These are phyloP conservation scores for Guillardia theta DNA, from an alignment of 78 protist genomes.

Conservation along the genomic window DNA sequence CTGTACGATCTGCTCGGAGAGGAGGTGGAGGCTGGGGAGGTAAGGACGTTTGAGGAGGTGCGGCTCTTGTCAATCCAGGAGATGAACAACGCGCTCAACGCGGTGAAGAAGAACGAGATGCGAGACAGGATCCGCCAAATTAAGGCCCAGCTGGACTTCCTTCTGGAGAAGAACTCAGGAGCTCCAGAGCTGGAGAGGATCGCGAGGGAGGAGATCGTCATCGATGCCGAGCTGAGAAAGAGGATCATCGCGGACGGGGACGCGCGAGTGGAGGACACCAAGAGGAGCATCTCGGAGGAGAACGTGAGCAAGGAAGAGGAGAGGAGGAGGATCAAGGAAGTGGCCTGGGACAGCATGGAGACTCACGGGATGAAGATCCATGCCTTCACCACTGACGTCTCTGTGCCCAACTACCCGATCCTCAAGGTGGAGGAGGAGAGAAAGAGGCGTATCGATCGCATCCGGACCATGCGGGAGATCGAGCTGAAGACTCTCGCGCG, in stretches of 20 bases:
- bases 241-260: background rate
- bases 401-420: too few relatives aligned
- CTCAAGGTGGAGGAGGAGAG: too few relatives aligned
- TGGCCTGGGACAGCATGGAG: conserved; percentile 27
- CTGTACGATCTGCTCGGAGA: too few relatives aligned
- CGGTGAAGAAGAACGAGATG: background rate
- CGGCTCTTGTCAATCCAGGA: background rate
- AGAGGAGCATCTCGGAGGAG: background rate
- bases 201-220: background rate
- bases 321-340: background rate
- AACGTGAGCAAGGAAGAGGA: background rate
- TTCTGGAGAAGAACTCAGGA: background rate
- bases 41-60: background rate
- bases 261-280: background rate
- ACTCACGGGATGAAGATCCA: background rate
- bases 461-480: too few relatives aligned
- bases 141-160: background rate
- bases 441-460: too few relatives aligned
- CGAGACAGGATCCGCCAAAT: background rate
- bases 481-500: too few relatives aligned
- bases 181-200: background rate
- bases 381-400: background rate
- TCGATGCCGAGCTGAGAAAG: background rate
- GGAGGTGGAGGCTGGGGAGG: background rate
- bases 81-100: background rate